A percentile compares a stretch with the other conserved stretches of the same genome.
Evolutionary conservation across 176 grass and related monocot genomes (phyloP).

Genomic region (Puya raimondii): DNA sequence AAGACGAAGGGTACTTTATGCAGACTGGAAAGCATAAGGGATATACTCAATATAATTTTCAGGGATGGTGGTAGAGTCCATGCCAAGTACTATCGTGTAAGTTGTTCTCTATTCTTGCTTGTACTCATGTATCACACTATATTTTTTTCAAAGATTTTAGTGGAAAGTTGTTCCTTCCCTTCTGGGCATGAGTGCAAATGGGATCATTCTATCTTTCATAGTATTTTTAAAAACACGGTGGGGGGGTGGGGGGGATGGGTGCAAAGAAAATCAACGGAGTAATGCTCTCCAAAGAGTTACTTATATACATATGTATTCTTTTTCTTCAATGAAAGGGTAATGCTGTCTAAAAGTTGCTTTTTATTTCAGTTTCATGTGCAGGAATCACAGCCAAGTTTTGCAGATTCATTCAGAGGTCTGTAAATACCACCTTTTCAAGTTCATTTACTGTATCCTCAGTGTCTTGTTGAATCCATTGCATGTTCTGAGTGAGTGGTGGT

Average conservation of each 20-base stretch:
- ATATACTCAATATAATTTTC: slow-evolving; percentile 85
- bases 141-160: slow-evolving; percentile 10
- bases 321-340: not conserved
- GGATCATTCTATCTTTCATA: slow-evolving; percentile 1
- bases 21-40: slow-evolving; percentile 82
- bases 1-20: slow-evolving; percentile 60
- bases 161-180: not conserved
- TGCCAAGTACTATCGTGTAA: slow-evolving; percentile 87
- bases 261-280: too few species aligned
- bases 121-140: not conserved
- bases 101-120: slow-evolving; percentile 21
- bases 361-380: slow-evolving; percentile 90
- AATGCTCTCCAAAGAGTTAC: too few species aligned
- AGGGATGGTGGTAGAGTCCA: slow-evolving; percentile 77
- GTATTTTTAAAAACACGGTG: not conserved
- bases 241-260: too few species aligned
- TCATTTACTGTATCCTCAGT: not conserved
- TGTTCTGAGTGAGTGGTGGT: too few species aligned
- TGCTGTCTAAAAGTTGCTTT: slow-evolving; percentile 4
- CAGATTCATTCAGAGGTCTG: slow-evolving; percentile 60
- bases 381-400: slow-evolving; percentile 58
- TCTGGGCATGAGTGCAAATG: not conserved
- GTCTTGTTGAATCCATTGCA: too few species aligned
- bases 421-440: slow-evolving; percentile 3
- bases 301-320: too few species aligned